Percentiles rank a stretch among this genome's conserved stretches.
Conservation (phyloP, 441 rosid species). For the Pelargonium myrrhifolium region DNA sequence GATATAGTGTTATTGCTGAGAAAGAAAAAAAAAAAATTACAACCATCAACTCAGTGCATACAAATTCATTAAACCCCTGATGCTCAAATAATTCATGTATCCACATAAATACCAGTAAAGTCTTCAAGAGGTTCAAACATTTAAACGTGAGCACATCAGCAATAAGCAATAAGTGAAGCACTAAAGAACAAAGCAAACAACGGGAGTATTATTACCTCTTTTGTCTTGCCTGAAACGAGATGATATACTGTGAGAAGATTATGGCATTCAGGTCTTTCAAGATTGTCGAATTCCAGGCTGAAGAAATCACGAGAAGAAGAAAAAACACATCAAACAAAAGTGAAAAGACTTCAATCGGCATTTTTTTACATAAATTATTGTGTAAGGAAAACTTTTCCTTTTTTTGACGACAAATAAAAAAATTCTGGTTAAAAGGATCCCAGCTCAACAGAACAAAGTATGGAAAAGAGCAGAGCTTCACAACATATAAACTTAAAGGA, state of each 20-base stretch:
- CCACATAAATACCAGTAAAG: neutral
- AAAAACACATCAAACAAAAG: neutral
- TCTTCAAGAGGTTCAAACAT: neutral
- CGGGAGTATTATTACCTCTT: conserved; percentile 44
- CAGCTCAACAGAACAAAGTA: neutral
- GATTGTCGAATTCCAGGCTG: conserved; percentile 83
- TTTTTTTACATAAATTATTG: no score
- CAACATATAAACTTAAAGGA: neutral
- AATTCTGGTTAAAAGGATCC: neutral
- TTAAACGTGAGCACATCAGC: neutral
- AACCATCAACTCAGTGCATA: neutral
- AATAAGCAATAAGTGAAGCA: neutral
- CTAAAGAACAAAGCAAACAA: conserved; percentile 9
- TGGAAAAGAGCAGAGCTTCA: neutral
- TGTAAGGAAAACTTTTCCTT: no score
- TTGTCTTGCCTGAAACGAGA: conserved; percentile 77
- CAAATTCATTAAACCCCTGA: neutral
- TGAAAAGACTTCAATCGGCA: no score
- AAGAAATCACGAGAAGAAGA: conserved; percentile 9
- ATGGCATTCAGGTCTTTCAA: conserved; percentile 87
- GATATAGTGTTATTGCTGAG: neutral
- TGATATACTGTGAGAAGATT: conserved; percentile 88
- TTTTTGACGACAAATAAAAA: no score
- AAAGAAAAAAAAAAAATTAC: no score
- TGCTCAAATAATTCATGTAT: neutral